Evolutionary conservation across 495 filamentous ascomycete species (phyloP), one percentile per base, ranked within the genome.

Genomic region (Bathelium albidoporum): DNA sequence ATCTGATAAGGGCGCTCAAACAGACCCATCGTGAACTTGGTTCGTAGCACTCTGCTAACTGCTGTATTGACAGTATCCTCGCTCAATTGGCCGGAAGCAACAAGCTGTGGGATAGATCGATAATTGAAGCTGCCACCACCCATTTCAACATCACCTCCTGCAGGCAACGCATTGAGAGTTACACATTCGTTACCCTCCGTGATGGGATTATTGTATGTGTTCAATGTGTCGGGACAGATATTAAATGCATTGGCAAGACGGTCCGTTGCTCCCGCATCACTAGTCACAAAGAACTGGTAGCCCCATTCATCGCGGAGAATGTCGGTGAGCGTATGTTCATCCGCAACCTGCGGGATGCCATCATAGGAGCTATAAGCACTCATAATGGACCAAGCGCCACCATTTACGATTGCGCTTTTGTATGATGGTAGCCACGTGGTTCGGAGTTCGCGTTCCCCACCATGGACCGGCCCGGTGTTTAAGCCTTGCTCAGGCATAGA

Each of bases 61-160:
- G 87, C 85, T n/a, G 80, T 81, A 71, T 89, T 76, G 39, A 89
- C 82, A 60, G 79, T 67, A 2, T 76, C 71, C 22, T 80, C 73
- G 43, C 82, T 75, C 7, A 89, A 72, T 59, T 81, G 82, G 1
- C 83, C 82, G 9, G 80, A 79, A 61, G 80, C 71, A 41, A 88
- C 76, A 24, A 89, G 76, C n/a, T 79, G 76, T 0, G 86, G 82
- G 55, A 89, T 88, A 28, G 78, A 81, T 62, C 82, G 78, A 68
- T 83, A 89, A 71, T 85, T 88, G 74, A 81, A 89, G 22, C 82
- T 85, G 32, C 87, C 87, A 59, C 87, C 87, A 36, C 86, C 86
- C 87, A 84, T 65, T 80, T 85, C 58, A 80, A 89, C 69, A 83
- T 87, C 68, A 75, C 84, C 49, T 82, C 86, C 43, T 82, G 85